Percentiles rank a stretch among this genome's conserved stretches.
Evolutionary conservation across 2,329 filamentous ascomycete genomes (phyloP).

Genomic region (Claviceps citrina): DNA sequence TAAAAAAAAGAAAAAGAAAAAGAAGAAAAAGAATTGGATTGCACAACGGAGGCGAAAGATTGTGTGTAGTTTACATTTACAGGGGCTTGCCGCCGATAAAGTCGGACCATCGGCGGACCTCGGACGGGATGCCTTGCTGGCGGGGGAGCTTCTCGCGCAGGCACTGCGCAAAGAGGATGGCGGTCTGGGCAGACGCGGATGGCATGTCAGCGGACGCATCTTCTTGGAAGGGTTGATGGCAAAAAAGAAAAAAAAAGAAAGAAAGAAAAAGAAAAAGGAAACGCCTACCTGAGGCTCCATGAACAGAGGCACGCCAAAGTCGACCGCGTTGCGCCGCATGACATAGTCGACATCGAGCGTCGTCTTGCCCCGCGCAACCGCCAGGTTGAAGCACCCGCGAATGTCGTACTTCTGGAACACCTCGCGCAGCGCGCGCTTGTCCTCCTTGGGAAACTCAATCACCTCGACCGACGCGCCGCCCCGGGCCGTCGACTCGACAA

Average conservation of each 20-base stretch:
- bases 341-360: constrained; percentile 90
- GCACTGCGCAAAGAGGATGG: constrained; percentile 87
- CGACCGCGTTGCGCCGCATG: constrained; percentile 94
- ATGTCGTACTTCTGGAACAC: constrained; percentile 97
- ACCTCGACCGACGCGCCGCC: constrained; percentile 61
- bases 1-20: no score
- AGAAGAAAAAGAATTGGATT: no score
- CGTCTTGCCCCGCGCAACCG: constrained; percentile 67
- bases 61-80: no score
- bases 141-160: constrained; percentile 94
- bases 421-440: constrained; percentile 86
- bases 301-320: constrained; percentile 94
- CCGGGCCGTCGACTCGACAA: constrained; percentile 60
- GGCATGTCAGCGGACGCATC: no score
- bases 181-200: constrained; percentile 61
- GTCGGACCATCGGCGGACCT: constrained; percentile 89
- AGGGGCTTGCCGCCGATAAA: constrained; percentile 79
- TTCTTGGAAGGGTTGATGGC: no score
- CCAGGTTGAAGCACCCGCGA: constrained; percentile 88
- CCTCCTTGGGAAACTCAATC: constrained; percentile 90
- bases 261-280: background rate
- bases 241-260: background rate
- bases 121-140: constrained; percentile 70
- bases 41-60: no score
- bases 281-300: constrained; percentile 89